Base-by-base conservation (phyloP, 2,329 filamentous ascomycete genomes). In the Phialemonium atrogriseum region DNA sequence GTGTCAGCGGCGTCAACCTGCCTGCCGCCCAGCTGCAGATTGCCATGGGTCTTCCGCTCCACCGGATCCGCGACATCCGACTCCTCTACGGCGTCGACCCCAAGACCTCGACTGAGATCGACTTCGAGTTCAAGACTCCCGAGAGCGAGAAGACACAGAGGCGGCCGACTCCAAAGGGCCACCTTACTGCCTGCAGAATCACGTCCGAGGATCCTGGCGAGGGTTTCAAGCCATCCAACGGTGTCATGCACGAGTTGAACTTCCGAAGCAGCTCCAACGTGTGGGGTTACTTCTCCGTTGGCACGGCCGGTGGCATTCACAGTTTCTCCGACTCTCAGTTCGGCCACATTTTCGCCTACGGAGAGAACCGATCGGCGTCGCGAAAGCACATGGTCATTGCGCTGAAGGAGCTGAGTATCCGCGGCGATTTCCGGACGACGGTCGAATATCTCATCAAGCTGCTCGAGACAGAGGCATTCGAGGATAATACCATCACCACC, bases 251-350 rank as follows among this genome's bases (percentile, higher is more conserved):
- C 67, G 91, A 98, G 55, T 70, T 98, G 53, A 98, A 98, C 72
- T 98, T 98, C 77, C 78, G 91, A 55, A 93, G 84, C 68, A 94
- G 87, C 58, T 96, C 91, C 42, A 98, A 98, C 48, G 91, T 96
- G 35, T 98, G 91, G 91, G 91, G 91, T 72, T 98, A 98, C 65
- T 98, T 98, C 77, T 98, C 91, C 32, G 91, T 98, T 58, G 85
- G 88, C 66, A 91, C 88, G 8, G 81, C 87, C 34, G 89, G 88
- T 66, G 88, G 88, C 61, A 98, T 98, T 45, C 91, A 98, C 76
- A 95, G 86, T 61, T 98, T 94, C 73, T 96, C 91, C 7, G 91
- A 98, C 67, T 93, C 84, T 52, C 91, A 98, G 55, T 98, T 98
- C 49, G 91, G 91, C 63, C 91, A 98, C 64, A 98, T 98, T 48